These are phyloP conservation scores for Oryza officinalis DNA, from an alignment of 176 grass and related monocot genomes.

Conservation along the genomic window DNA sequence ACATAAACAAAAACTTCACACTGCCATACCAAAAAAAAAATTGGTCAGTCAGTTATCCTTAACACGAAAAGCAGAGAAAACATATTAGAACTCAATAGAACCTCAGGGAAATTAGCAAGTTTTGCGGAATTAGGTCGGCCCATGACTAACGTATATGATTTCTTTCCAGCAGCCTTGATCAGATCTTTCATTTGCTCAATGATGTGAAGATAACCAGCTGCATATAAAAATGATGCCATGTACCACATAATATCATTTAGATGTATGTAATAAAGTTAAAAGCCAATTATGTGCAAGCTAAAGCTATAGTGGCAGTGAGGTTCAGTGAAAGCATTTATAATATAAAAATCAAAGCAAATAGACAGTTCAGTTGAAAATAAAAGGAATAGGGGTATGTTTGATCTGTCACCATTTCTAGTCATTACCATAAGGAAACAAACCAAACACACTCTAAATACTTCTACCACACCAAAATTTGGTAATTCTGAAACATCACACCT, in stretches of 20 bases:
- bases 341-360: constrained; percentile 3
- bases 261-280: constrained; percentile 9
- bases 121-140: constrained; percentile 85
- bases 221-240: constrained; percentile 28
- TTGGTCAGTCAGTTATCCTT: not conserved
- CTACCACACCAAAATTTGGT: not conserved
- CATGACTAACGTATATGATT: constrained; percentile 94
- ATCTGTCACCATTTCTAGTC: not conserved
- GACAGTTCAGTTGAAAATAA: not conserved
- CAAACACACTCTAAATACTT: not conserved
- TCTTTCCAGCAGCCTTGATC: constrained; percentile 84
- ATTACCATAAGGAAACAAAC: not conserved
- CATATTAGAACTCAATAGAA: constrained; percentile 23
- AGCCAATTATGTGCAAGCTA: not conserved
- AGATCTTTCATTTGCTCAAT: constrained; percentile 93
- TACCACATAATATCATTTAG: constrained; percentile 25
- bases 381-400: not conserved
- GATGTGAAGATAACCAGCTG: constrained; percentile 97
- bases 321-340: not conserved
- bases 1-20: constrained; percentile 97
- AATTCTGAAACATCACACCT: too few relatives aligned
- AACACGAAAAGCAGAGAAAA: constrained; percentile 2
- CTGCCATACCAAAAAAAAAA: constrained; percentile 40
- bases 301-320: not conserved
- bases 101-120: constrained; percentile 98